Base-by-base conservation (phyloP, 169 alveolate genomes). In the Fabrea salina region DNA sequence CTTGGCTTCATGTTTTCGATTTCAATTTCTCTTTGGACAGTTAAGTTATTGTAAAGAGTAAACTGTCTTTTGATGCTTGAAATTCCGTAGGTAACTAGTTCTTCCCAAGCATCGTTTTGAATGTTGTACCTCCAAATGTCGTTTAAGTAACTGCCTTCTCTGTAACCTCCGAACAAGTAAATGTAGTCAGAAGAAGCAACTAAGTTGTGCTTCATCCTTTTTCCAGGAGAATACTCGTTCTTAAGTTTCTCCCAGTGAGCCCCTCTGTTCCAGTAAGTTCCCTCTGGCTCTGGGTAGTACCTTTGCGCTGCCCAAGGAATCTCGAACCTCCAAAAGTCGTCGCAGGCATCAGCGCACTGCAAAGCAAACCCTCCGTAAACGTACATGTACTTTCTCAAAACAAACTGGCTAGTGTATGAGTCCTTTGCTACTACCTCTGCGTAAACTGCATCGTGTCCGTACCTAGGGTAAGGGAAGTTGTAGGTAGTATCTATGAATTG, bases 301-400 rank as follows among this genome's bases (percentile, higher is more conserved):
- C 91, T 59, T 37, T 79, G 81, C 22, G 91, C 86, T 0, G 86
- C 92, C 40, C 76, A 84, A 8, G 95, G 80, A 16, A 90, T 90
- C 61, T 90, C 95, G 71, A 83, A 90, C 19, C 80, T 53, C 90
- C 95, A 90, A 59, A 86, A 58, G 77, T 90, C 95, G 32, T 80
- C 61, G 58, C 95, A 90, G 4, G 88, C 82, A 50, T 86, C 84
- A 7, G 86, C 81, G 59, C 95, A 90, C 32, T 90, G 89, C 43
- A 80, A 72, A 7, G 89, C 76, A 75, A 84, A 90, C 3, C 95
- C 95, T 41, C 95, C 95, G 80, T 90, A 86, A 25, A 90, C 78
- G 49, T 82, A 82, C 79, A 90, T 57, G 67, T 58, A 86, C 59
- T 90, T 82, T 64, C 90, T 71, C 16, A 39, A 71, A 25, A 80